These are phyloP conservation scores for Diaporthe sp. DNA, from an alignment of 2,329 filamentous ascomycete genomes.

Conservation along the genomic window DNA sequence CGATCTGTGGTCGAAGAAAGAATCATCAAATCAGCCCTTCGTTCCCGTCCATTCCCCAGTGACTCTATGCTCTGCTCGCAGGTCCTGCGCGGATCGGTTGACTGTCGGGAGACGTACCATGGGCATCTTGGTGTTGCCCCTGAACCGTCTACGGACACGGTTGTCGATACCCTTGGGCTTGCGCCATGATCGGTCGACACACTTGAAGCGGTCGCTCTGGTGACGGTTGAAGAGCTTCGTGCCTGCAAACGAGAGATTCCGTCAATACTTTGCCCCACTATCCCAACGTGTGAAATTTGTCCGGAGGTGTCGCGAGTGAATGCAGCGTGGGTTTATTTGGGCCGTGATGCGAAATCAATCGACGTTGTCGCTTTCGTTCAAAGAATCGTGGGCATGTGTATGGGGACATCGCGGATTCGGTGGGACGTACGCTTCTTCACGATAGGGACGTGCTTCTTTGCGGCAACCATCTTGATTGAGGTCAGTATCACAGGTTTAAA, in stretches of 20 bases:
- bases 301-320: constrained; percentile 31
- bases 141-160: constrained; percentile 96
- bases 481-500: constrained; percentile 27
- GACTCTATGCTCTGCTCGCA: background rate
- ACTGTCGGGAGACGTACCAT: constrained; percentile 78
- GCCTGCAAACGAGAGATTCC: constrained; percentile 67
- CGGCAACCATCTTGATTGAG: constrained; percentile 87
- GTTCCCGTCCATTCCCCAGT: background rate
- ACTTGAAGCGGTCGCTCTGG: constrained; percentile 97
- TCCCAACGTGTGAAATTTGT: constrained; percentile 33
- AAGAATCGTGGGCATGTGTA: constrained; percentile 35
- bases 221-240: constrained; percentile 96
- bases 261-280: constrained; percentile 52
- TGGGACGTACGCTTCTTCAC: constrained; percentile 98
- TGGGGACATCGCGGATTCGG: constrained; percentile 38
- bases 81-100: background rate
- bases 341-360: constrained; percentile 5
- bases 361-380: constrained; percentile 21
- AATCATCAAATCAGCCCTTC: constrained; percentile 26
- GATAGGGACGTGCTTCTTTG: constrained; percentile 99
- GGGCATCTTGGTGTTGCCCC: constrained; percentile 95
- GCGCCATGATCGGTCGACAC: constrained; percentile 92
- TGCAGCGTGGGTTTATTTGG: background rate
- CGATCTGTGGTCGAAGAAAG: constrained; percentile 74
- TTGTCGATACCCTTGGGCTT: constrained; percentile 99